Percentiles rank a stretch among this genome's conserved stretches.
phyloP scores from a whole-genome alignment of 2,329 filamentous ascomycete genomes.

The Colletotrichum sp. region DNA sequence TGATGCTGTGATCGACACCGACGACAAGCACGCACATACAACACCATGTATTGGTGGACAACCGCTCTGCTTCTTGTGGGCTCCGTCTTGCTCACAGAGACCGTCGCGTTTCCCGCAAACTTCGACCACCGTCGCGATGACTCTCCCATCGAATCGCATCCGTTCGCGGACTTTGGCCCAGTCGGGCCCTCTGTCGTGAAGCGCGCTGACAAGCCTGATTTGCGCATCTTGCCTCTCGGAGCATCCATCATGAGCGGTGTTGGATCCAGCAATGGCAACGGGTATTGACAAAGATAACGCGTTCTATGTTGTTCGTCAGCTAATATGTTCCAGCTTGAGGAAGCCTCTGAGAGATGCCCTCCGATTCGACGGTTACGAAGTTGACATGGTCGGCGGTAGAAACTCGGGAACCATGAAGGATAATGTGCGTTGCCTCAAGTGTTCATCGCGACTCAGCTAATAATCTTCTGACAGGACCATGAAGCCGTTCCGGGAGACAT shows the following conservation, averaged over 20 bases:
- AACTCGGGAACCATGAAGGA: constrained; percentile 9
- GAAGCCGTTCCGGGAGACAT: not conserved
- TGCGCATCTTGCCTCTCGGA: not conserved
- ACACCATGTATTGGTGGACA: not conserved
- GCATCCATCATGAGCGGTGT: not conserved
- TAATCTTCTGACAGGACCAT: too few relatives aligned
- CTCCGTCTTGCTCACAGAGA: not conserved
- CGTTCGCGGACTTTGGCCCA: not conserved
- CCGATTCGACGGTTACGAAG: constrained; percentile 25
- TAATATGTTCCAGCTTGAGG: not conserved
- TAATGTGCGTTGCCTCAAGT: accelerated
- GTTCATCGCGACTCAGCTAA: not conserved
- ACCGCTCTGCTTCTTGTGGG: not conserved
- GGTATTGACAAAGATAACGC: not conserved
- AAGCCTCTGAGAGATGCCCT: constrained; percentile 19
- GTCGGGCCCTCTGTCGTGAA: not conserved
- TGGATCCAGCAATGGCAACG: not conserved
- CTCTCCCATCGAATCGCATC: not conserved
- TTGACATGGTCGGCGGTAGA: constrained; percentile 31
- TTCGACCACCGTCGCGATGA: not conserved
- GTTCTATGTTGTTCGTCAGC: not conserved
- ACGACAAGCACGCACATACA: not conserved
- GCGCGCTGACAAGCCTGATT: not conserved
- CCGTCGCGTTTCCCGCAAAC: not conserved
- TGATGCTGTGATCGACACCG: not conserved